Evolutionary conservation across 768 basidiomycete species (phyloP).

Genomic region (Sistotremastrum suecicum): DNA sequence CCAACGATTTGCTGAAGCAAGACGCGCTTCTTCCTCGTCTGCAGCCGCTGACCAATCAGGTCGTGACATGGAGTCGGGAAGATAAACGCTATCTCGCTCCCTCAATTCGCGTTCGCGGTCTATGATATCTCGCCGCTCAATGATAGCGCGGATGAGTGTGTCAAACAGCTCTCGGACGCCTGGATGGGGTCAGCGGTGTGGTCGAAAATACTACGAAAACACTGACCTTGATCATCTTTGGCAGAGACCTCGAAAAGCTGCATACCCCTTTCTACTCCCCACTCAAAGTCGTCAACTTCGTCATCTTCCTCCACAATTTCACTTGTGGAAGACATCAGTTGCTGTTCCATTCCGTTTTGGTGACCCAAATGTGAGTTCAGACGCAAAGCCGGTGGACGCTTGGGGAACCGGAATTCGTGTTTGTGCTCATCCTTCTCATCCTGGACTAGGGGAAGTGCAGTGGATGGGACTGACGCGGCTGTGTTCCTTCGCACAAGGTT

Average conservation of each 20-base stretch:
- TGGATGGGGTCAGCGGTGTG: slow-evolving; percentile 15
- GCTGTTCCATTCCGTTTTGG: slow-evolving; percentile 41
- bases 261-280: slow-evolving; percentile 74
- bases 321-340: slow-evolving; percentile 53
- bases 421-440: slow-evolving; percentile 21
- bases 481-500: no score
- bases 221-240: slow-evolving; percentile 71
- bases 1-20: slow-evolving; percentile 2
- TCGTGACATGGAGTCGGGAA: slow-evolving; percentile 38
- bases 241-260: slow-evolving; percentile 86
- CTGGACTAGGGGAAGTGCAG: slow-evolving; percentile 40
- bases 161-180: slow-evolving; percentile 75
- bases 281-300: slow-evolving; percentile 38
- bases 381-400: slow-evolving; percentile 36
- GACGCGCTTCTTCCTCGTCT: slow-evolving; percentile 62
- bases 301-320: slow-evolving; percentile 30
- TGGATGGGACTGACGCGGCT: slow-evolving; percentile 18
- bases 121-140: slow-evolving; percentile 61
- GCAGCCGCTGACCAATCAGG: slow-evolving; percentile 72
- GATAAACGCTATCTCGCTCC: slow-evolving; percentile 73
- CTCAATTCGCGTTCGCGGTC: slow-evolving; percentile 69
- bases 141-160: slow-evolving; percentile 67
- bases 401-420: slow-evolving; percentile 2
- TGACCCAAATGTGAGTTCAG: slow-evolving; percentile 44
- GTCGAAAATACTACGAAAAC: slow-evolving; percentile 2